Conservation (phyloP, 495 filamentous ascomycete genomes). For the Hypoxylon crocopeplum region DNA sequence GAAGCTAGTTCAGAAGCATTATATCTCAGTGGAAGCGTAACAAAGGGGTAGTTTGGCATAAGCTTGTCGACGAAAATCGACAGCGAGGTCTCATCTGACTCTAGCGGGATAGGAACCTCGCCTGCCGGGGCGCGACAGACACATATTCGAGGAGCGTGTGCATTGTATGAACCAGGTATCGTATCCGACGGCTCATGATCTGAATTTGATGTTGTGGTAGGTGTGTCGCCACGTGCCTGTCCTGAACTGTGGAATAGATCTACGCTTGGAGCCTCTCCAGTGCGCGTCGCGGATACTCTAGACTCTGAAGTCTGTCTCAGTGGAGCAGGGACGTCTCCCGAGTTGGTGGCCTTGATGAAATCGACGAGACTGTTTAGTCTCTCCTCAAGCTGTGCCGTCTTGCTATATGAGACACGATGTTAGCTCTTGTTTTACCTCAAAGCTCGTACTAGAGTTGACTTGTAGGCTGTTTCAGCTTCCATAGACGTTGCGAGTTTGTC, state of each 20-base stretch:
- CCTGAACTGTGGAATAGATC: background rate
- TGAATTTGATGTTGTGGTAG: background rate
- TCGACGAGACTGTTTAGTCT: slow-evolving; percentile 44
- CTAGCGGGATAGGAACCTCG: slow-evolving; percentile 24
- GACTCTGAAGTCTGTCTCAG: background rate
- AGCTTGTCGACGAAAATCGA: slow-evolving; percentile 44
- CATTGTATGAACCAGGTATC: slow-evolving; percentile 37
- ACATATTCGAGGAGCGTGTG: slow-evolving; percentile 35
- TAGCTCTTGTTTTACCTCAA: background rate
- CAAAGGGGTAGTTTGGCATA: slow-evolving; percentile 48
- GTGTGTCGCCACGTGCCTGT: background rate
- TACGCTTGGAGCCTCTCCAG: background rate
- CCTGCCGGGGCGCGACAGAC: slow-evolving; percentile 33
- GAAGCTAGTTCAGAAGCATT: slow-evolving; percentile 30
- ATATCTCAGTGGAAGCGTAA: slow-evolving; percentile 40
- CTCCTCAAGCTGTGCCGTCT: slow-evolving; percentile 45
- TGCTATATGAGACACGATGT: slow-evolving; percentile 23
- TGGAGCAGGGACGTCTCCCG: slow-evolving; percentile 30
- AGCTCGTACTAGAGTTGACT: background rate
- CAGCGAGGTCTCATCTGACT: slow-evolving; percentile 45
- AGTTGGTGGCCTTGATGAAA: slow-evolving; percentile 35
- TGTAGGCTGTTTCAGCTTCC: background rate
- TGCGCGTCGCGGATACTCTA: background rate
- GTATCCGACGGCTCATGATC: background rate
- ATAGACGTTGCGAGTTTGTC: no score